Evolutionary conservation across 2,329 filamentous ascomycete genomes (phyloP), one percentile per base, ranked within the genome.

Genomic region (Endocalyx cinctus): DNA sequence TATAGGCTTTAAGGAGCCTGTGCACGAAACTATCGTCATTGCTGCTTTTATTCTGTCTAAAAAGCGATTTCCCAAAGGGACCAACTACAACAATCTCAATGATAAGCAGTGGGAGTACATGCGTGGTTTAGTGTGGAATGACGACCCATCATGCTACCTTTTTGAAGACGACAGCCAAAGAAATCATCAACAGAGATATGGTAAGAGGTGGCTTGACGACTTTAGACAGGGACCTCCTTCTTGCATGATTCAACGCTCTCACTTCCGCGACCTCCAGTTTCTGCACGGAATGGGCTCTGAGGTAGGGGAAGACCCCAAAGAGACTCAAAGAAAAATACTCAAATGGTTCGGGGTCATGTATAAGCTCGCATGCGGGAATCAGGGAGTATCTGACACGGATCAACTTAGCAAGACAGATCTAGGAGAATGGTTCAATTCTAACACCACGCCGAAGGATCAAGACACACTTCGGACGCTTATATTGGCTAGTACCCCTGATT

Each of bases 271-370:
- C 27, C 19, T 41, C 11, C 38, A 41, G 19, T 41, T 41, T 20
- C 31, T 41, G 5, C 38, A 41, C 17, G 22, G 31, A 16, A 41
- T 41, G 38, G 38, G 19, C 10, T 18, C 18, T 15, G 12, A 22
- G 5, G n/a, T 11, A 13, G 31, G 33, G 10, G 41, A 43, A 16
- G 11, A 31, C 19, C 41, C 41, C 5, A 5, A 27, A 13, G 35
- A 29, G 0, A 43, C 39, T 10, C 28, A 35, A 25, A 11, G 11
- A 10, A 35, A 27, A 11, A 26, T 41, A 19, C 32, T 41, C 17
- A 25, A 18, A 6, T 41, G 39, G 39, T 18, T 41, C 16, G 39
- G 35, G 15, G 33, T 34, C 17, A 38, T 38, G 31, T 41, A 41
- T 19, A 41, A 41, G 33, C 29, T 41, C 5, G 19, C 39, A 1